Percentiles rank a stretch among this genome's conserved stretches.
Conservation (phyloP, 116 monocot genomes). For the Cymodocea nodosa region DNA sequence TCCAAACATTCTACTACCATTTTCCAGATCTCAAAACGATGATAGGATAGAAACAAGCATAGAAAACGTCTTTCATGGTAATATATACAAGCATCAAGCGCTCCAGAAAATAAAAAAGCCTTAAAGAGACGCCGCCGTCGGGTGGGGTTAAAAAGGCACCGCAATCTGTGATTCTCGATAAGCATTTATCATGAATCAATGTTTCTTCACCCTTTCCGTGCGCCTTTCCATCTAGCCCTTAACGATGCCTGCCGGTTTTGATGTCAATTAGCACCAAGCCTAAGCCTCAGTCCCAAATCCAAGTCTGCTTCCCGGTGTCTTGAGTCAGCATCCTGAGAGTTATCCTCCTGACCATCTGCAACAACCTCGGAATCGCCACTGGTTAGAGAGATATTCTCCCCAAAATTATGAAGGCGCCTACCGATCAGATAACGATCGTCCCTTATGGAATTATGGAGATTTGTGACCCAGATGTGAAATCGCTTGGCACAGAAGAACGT, state of each 20-base stretch:
- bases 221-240: no score
- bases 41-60: no score
- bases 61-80: no score
- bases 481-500: slow-evolving; percentile 62
- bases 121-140: no score
- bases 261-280: slow-evolving; percentile 16
- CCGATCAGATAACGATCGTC: slow-evolving; percentile 97
- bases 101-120: no score
- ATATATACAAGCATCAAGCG: no score
- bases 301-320: slow-evolving; percentile 18
- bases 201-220: no score
- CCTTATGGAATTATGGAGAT: slow-evolving; percentile 88
- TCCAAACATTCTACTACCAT: no score
- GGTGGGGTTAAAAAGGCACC: no score
- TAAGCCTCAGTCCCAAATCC: slow-evolving; percentile 25
- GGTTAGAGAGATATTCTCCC: slow-evolving; percentile 18
- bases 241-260: not conserved
- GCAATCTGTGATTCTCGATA: no score
- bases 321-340: slow-evolving; percentile 14
- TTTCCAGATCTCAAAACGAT: no score
- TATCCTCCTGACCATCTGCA: slow-evolving; percentile 7
- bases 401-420: slow-evolving; percentile 78
- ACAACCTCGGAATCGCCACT: slow-evolving; percentile 7
- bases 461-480: slow-evolving; percentile 91
- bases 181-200: no score